Conservation (phyloP, 129 eudicot species). For the Dittrichia graveolens region DNA sequence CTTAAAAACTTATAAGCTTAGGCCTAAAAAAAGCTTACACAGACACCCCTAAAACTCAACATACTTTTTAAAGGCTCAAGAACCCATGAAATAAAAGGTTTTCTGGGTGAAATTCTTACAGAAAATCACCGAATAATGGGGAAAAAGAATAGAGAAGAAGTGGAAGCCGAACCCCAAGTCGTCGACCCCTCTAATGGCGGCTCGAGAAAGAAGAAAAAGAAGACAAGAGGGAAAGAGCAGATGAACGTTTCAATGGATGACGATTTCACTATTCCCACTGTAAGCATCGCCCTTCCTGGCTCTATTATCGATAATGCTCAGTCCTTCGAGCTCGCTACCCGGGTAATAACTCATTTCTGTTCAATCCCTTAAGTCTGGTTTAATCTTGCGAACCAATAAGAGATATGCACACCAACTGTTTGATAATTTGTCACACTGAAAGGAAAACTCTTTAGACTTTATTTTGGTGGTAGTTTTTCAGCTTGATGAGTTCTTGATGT, state of each 20-base stretch:
- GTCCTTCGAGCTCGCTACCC: constrained; percentile 87
- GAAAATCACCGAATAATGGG: constrained; percentile 25
- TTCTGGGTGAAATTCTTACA: not conserved
- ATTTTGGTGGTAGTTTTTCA: constrained; percentile 7
- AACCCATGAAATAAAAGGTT: too few species aligned
- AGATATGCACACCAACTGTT: constrained; percentile 36
- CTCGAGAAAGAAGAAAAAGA: constrained; percentile 51
- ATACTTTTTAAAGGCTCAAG: too few species aligned
- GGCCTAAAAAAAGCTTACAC: too few species aligned
- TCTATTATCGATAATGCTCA: constrained; percentile 85
- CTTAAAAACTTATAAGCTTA: too few species aligned
- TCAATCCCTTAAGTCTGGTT: not conserved
- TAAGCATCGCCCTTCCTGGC: constrained; percentile 86
- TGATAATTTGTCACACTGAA: constrained; percentile 30
- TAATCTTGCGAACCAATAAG: not conserved
- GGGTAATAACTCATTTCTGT: constrained; percentile 42
- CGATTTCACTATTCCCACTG: constrained; percentile 43
- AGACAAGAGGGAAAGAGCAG: constrained; percentile 18
- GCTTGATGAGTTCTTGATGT: not conserved
- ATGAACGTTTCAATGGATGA: constrained; percentile 16
- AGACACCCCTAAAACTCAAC: too few species aligned
- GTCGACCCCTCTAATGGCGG: constrained; percentile 36
- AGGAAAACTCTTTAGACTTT: constrained; percentile 2
- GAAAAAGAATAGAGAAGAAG: constrained; percentile 32
- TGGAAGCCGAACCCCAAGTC: constrained; percentile 13